Evolutionary conservation across 2,329 filamentous ascomycete species (phyloP).

Genomic region (Botrytis fabae): DNA sequence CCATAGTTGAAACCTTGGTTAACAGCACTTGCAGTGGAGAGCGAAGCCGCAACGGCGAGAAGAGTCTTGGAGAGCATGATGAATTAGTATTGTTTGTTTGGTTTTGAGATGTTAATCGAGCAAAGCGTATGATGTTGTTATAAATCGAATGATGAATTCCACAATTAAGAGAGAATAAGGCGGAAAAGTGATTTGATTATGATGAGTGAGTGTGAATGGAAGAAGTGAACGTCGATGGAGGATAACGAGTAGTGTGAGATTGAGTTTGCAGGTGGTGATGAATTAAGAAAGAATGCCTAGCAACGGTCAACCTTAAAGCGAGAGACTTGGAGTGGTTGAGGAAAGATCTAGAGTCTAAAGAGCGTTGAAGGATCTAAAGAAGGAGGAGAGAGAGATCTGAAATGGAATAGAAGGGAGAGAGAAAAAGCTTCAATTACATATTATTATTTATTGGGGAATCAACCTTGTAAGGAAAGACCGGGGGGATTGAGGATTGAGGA

Average conservation of each 20-base stretch:
- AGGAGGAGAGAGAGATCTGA: background rate
- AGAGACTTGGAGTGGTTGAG: background rate
- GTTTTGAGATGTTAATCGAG: slow-evolving; percentile 16
- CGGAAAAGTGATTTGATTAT: background rate
- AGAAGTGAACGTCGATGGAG: background rate
- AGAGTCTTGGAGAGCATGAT: slow-evolving; percentile 37
- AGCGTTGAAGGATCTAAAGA: background rate
- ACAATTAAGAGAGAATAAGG: slow-evolving; percentile 13
- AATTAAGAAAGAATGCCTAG: background rate
- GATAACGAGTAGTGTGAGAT: background rate
- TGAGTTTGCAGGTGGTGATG: background rate
- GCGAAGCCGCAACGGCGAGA: slow-evolving; percentile 35
- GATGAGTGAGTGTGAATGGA: background rate
- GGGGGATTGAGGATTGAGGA: background rate
- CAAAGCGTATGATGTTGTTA: background rate
- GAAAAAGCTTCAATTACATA: background rate
- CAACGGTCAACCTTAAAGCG: background rate
- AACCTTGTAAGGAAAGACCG: background rate
- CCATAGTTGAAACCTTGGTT: slow-evolving; percentile 65
- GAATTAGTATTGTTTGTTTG: slow-evolving; percentile 8
- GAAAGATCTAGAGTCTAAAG: background rate
- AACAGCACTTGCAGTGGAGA: slow-evolving; percentile 43
- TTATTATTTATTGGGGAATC: slow-evolving; percentile 3
- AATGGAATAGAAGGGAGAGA: background rate
- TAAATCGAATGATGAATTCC: slow-evolving; percentile 1